phyloP scores from a whole-genome alignment of 257 asterid genomes.

The Solanum clarkiae region DNA sequence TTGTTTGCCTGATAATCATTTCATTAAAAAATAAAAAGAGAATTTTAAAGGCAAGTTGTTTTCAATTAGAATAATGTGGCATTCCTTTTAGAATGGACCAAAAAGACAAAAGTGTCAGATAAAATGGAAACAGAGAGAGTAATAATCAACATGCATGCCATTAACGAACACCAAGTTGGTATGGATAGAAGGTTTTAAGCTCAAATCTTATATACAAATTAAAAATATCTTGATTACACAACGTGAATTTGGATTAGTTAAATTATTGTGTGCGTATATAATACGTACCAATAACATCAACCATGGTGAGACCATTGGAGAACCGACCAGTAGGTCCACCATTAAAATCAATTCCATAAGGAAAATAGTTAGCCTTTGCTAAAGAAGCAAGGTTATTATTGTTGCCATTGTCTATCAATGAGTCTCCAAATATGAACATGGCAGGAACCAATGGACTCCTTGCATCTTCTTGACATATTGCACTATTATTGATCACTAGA shows the following conservation, averaged over 20 bases:
- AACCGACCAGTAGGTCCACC: slow-evolving; percentile 87
- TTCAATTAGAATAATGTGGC: too few species aligned
- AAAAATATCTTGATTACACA: background rate
- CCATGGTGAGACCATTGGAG: slow-evolving; percentile 83
- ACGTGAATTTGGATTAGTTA: background rate
- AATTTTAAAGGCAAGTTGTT: too few species aligned
- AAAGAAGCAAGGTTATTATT: slow-evolving; percentile 61
- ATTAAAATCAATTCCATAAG: slow-evolving; percentile 79
- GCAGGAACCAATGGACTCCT: slow-evolving; percentile 47
- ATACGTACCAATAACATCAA: slow-evolving; percentile 51
- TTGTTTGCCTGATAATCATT: too few species aligned
- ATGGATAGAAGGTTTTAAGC: too few species aligned
- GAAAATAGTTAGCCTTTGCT: slow-evolving; percentile 79
- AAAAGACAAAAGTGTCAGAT: too few species aligned
- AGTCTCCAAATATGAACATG: slow-evolving; percentile 80
- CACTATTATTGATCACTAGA: background rate
- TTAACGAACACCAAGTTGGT: background rate
- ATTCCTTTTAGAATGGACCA: too few species aligned
- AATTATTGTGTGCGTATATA: too few species aligned
- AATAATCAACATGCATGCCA: background rate
- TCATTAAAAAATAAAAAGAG: too few species aligned
- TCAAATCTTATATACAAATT: too few species aligned
- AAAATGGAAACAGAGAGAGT: too few species aligned
- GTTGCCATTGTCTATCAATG: slow-evolving; percentile 83
- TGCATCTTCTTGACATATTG: background rate